Evolutionary conservation across 2,329 filamentous ascomycete species (phyloP).

Genomic region (Exserohilum turcica): DNA sequence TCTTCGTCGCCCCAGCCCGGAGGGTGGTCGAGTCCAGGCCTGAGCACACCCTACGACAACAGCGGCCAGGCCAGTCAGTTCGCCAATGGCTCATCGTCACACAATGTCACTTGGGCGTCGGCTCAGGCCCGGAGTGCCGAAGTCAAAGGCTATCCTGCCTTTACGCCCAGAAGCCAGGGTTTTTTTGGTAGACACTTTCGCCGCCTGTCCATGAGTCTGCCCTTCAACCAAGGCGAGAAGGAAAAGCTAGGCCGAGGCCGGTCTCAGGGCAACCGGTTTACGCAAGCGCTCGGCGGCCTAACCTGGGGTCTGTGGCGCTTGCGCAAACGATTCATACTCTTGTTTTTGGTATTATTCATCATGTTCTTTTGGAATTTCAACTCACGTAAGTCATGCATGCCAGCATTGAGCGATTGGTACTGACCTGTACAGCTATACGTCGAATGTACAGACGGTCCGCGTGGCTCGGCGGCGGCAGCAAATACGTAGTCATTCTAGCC

Average conservation of each 20-base stretch:
- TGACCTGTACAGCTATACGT: conserved; percentile 56
- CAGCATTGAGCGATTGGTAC: not conserved
- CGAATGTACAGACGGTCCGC: conserved; percentile 71
- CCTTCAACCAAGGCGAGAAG: conserved; percentile 73
- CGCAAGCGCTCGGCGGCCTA: conserved; percentile 45
- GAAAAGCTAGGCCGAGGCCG: conserved; percentile 71
- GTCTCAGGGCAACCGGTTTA: conserved; percentile 41
- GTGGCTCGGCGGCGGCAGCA: conserved; percentile 81
- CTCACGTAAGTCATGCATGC: conserved; percentile 66
- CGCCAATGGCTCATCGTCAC: conserved; percentile 54
- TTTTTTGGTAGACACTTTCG: conserved; percentile 88
- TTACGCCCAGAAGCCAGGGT: conserved; percentile 79
- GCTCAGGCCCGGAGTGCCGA: conserved; percentile 77
- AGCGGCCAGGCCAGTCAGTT: conserved; percentile 73
- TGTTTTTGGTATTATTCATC: conserved; percentile 64
- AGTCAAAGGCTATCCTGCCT: conserved; percentile 76
- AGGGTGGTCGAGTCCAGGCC: conserved; percentile 85
- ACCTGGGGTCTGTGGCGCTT: conserved; percentile 65
- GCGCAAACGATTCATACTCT: conserved; percentile 66
- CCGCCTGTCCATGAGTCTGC: conserved; percentile 77
- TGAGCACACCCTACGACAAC: conserved; percentile 66
- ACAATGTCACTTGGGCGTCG: conserved; percentile 77
- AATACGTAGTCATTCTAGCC: conserved; percentile 89
- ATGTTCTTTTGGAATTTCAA: conserved; percentile 68
- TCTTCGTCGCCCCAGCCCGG: conserved; percentile 85